Evolutionary conservation across 768 basidiomycete genomes (phyloP), one percentile per base, ranked within the genome.

Genomic region (Amyloporia xantha): DNA sequence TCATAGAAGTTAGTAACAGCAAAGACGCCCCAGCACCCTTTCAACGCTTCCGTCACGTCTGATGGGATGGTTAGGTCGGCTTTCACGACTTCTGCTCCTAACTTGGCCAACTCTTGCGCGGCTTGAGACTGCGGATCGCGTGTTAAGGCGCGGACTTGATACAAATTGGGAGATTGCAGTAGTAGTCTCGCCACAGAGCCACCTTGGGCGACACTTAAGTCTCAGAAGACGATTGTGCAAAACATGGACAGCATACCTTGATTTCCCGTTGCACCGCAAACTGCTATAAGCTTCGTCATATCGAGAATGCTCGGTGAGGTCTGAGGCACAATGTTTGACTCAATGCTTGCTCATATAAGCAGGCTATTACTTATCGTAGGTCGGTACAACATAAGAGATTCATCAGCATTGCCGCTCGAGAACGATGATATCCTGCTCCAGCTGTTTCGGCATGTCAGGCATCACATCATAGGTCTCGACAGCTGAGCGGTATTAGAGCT

Each of bases 1-100:
- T 56, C 55, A 49, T 56, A 56, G 47, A 56, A 56, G 39, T 56
- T 56, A 9, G 55, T 56, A 4, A 56, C 55, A 19, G 50, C 55
- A 30, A 56, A 56, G 10, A 56, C 52, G 13, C 55, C 55, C 55
- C 55, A 56, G 37, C 55, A 56, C 7, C 41, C 55, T 3, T 51
- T 40, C 5, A 56, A 48, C 5, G 55, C 55, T 2, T 23, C 41
- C 4, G 24, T 26, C 2, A 56, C 47, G 44, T 53, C 49, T 2
- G 50, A 23, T 5, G 55, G 52, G 7, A 51, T 28, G 11, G 55
- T 53, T 4, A 57, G 39, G 43, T 57, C 56, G 24, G 53, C 56
- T 15, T 43, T 42, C 17, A 57, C 53, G 0, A 54, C 41, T 17
- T 57, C 51, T 0, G 56, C 56, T 26, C 56, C 56, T 7, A 44